A percentile compares a stretch with the other conserved stretches of the same genome.
phyloP scores from a whole-genome alignment of 2,329 filamentous ascomycete genomes.

The Xylariaceae sp. region DNA sequence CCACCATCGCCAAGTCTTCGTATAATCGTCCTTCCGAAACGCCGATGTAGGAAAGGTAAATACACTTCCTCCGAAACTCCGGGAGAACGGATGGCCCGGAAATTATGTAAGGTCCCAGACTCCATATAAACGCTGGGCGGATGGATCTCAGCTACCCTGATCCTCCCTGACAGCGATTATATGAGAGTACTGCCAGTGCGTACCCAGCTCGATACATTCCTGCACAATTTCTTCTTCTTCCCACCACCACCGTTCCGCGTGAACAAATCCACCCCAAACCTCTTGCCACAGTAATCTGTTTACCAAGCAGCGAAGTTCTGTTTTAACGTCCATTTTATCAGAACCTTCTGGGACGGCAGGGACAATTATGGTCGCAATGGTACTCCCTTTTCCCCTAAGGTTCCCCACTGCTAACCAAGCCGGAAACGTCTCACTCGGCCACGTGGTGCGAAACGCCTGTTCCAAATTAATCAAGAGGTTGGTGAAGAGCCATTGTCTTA shows the following conservation, averaged over 20 bases:
- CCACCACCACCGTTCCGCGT: conserved; percentile 55
- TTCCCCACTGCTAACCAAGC: conserved; percentile 53
- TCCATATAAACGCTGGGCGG: not conserved
- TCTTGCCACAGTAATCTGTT: conserved; percentile 57
- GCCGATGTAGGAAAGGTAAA: conserved; percentile 6
- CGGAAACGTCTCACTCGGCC: conserved; percentile 53
- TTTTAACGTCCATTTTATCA: conserved; percentile 29
- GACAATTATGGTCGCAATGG: conserved; percentile 44
- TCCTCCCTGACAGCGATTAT: conserved; percentile 50
- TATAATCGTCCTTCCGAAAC: conserved; percentile 9
- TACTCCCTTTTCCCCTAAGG: conserved; percentile 44
- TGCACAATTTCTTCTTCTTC: conserved; percentile 49
- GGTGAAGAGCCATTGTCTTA: conserved; percentile 57
- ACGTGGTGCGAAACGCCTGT: conserved; percentile 52
- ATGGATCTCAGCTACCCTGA: not conserved
- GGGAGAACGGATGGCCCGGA: not conserved
- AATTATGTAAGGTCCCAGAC: not conserved
- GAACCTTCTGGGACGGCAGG: conserved; percentile 36
- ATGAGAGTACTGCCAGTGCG: conserved; percentile 54
- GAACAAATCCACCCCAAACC: conserved; percentile 52
- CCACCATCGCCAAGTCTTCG: conserved; percentile 2
- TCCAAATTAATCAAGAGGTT: conserved; percentile 56
- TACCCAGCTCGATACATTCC: conserved; percentile 50
- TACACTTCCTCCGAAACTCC: not conserved
- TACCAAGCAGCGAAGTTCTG: conserved; percentile 46